Conservation (phyloP, 2,329 filamentous ascomycete genomes). For the Aspergillus carbonarius region DNA sequence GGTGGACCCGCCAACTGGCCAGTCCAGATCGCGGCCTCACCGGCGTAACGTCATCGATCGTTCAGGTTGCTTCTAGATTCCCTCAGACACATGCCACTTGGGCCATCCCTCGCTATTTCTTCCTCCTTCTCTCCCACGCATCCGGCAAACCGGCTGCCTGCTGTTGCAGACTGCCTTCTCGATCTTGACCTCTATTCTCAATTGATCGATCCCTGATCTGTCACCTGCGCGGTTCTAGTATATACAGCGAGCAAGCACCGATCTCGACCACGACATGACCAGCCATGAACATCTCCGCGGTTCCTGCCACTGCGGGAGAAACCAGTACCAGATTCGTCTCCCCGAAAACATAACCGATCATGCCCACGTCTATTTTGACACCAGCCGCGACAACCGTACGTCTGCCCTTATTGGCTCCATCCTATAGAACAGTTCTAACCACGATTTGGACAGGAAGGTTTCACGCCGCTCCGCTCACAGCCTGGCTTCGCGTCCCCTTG, state of each 20-base stretch:
- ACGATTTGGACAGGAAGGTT: conserved; percentile 52
- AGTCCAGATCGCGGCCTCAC: neutral
- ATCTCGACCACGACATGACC: conserved; percentile 11
- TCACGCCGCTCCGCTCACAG: conserved; percentile 70
- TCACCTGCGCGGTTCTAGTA: conserved; percentile 6
- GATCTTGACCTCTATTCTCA: neutral
- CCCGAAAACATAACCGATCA: conserved; percentile 58
- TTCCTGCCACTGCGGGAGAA: conserved; percentile 81
- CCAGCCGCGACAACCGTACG: conserved; percentile 69
- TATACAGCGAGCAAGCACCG: neutral
- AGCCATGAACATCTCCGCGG: conserved; percentile 61
- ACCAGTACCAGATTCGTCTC: conserved; percentile 73
- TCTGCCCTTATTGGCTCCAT: conserved; percentile 21
- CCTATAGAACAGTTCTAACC: neutral
- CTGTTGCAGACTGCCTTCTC: neutral
- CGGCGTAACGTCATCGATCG: conserved; percentile 5
- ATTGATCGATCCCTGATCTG: conserved; percentile 17
- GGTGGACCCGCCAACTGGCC: neutral
- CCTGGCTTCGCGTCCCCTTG: conserved; percentile 80
- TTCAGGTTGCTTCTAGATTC: conserved; percentile 7
- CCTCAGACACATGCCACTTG: neutral
- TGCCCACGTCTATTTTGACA: conserved; percentile 73
- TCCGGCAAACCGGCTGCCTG: neutral
- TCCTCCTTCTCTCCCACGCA: neutral
- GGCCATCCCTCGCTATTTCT: neutral